A percentile compares a stretch with the other conserved stretches of the same genome.
Evolutionary conservation across 2,329 filamentous ascomycete species (phyloP).

Genomic region (Xylaria sp.): DNA sequence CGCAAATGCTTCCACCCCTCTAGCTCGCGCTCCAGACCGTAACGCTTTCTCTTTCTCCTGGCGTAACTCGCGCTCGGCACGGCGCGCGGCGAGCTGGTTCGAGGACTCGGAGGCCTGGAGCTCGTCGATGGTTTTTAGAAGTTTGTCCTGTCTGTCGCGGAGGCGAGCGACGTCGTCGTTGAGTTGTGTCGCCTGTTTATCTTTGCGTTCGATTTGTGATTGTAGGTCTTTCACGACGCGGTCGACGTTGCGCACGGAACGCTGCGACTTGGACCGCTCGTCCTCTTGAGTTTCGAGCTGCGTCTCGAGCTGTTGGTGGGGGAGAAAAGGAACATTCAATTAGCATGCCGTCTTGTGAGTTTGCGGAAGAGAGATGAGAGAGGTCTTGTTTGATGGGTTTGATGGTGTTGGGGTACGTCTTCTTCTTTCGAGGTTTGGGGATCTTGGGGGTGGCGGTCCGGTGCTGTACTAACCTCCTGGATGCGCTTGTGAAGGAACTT

Average conservation of each 20-base stretch:
- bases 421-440: constrained; percentile 19
- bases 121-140: constrained; percentile 91
- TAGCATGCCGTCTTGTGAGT: constrained; percentile 36
- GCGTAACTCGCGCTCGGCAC: constrained; percentile 86
- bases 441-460: constrained; percentile 16
- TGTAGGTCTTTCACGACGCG: constrained; percentile 93
- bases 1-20: constrained; percentile 82
- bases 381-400: constrained; percentile 28
- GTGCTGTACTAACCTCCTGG: constrained; percentile 75
- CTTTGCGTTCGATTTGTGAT: constrained; percentile 87
- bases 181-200: constrained; percentile 82
- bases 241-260: constrained; percentile 89
- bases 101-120: constrained; percentile 86
- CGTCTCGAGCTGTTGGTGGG: constrained; percentile 72
- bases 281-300: constrained; percentile 84
- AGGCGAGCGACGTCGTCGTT: constrained; percentile 83
- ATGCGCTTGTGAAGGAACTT: constrained; percentile 93
- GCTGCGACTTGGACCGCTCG: constrained; percentile 79
- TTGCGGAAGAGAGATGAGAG: constrained; percentile 32
- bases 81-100: constrained; percentile 79
- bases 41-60: constrained; percentile 85
- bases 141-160: constrained; percentile 88
- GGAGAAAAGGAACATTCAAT: no score
- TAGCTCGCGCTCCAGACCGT: constrained; percentile 84
- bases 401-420: neutral